Evolutionary conservation across 805 yeast genomes (phyloP), one percentile per base, ranked within the genome.

Genomic region (Blastobotrys chiropterorum): DNA sequence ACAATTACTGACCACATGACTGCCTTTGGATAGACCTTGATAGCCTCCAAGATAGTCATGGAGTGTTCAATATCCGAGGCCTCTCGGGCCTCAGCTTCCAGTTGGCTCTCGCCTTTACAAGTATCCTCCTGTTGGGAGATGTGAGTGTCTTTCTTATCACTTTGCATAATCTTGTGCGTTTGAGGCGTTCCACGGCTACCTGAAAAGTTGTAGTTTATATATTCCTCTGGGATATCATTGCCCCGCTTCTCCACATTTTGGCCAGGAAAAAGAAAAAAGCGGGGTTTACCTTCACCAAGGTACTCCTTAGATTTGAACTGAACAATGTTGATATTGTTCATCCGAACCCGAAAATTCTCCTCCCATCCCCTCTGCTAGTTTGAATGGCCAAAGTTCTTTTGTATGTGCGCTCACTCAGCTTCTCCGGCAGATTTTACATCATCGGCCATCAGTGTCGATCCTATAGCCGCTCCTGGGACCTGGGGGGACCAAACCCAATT

Each of bases 1-100:
- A 77, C 59, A 26, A 74, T 59, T 14, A 75, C 54, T 2, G 79
- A 72, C 81, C 80, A 77, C 40, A 68, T 53, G 3, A 69, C 71
- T 4, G 79, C 79, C 53, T 65, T 67, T 15, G 78, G 77, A 57
- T 73, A 74, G 5, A 48, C 42, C 63, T 53, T 8, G 46, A 55
- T 20, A 30, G 52, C 61, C 47, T 54, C 53, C 50, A 53, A 16
- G 15, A 55, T 43, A 22, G 51, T 34, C 57, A 52, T 56, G 40
- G 48, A 39, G 47, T 53, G 57, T 48, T 56, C 57, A 38, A 49
- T 44, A 7, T 53, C 48, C 21, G 51, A n/a, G 15, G 51, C 51
- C 46, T 48, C 51, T n/a, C 40, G 44, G 16, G 50, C 44, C 3
- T 15, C 15, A 14, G 42, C 5, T 39, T 46, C 17, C 14, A 46